Percentiles rank a stretch among this genome's conserved stretches.
Conservation (phyloP, 805 yeast species). For the Kodamaea kakaduensis region DNA sequence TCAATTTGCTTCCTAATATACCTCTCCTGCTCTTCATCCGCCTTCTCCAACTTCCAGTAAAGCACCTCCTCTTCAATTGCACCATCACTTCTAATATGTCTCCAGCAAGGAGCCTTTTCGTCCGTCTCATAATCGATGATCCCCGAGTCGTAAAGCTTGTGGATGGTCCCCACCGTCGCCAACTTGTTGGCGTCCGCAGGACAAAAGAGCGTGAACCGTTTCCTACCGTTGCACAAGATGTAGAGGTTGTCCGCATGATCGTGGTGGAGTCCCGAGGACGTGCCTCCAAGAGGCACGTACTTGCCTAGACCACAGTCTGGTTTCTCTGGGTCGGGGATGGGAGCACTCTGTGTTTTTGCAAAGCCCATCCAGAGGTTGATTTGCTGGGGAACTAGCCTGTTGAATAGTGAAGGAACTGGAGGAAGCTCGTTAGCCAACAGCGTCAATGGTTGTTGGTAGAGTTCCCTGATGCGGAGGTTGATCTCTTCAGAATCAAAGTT, state of each 20-base stretch:
- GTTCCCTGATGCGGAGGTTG: constrained; percentile 40
- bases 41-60: constrained; percentile 36
- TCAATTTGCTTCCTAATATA: constrained; percentile 16
- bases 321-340: constrained; percentile 3
- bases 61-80: constrained; percentile 50
- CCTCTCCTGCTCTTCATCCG: constrained; percentile 13
- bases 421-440: constrained; percentile 26
- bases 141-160: constrained; percentile 53
- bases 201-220: constrained; percentile 62
- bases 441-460: constrained; percentile 62
- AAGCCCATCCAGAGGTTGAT: constrained; percentile 72
- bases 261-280: constrained; percentile 74
- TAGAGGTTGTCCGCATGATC: constrained; percentile 79
- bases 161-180: constrained; percentile 63
- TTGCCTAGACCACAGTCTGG: constrained; percentile 44
- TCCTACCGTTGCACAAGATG: constrained; percentile 54
- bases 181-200: constrained; percentile 59
- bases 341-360: constrained; percentile 13
- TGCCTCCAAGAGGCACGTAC: constrained; percentile 31
- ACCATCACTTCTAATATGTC: constrained; percentile 57
- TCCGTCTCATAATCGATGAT: constrained; percentile 59
- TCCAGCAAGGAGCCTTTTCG: constrained; percentile 60
- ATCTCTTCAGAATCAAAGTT: constrained; percentile 35
- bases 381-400: constrained; percentile 57
- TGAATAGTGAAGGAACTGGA: constrained; percentile 44